A percentile compares a stretch with the other conserved stretches of the same genome.
Evolutionary conservation across 352 stramenopile species (phyloP).

Genomic region (Phytophthora pseudosyringae): DNA sequence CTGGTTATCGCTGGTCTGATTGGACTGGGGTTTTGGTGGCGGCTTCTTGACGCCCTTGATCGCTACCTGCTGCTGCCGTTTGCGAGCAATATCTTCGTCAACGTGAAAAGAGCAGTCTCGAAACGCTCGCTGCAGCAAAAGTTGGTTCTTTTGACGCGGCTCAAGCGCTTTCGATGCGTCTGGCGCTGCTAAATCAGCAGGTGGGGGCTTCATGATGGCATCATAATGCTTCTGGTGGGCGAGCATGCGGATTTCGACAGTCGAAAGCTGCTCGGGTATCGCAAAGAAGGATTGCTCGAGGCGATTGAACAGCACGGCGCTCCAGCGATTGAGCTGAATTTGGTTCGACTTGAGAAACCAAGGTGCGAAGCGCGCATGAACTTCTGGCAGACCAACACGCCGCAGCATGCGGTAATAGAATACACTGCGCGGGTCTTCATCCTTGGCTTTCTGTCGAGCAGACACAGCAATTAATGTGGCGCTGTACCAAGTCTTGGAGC

Average conservation of each 20-base stretch:
- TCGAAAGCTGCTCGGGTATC: slow-evolving; percentile 54
- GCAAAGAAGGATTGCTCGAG: slow-evolving; percentile 74
- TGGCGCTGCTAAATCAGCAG: slow-evolving; percentile 9
- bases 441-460: slow-evolving; percentile 55
- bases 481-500: not conserved
- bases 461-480: not conserved
- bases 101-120: slow-evolving; percentile 72
- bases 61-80: slow-evolving; percentile 23
- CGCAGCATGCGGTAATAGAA: slow-evolving; percentile 86
- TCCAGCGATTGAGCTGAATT: slow-evolving; percentile 74
- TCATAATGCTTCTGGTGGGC: slow-evolving; percentile 57
- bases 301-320: slow-evolving; percentile 65
- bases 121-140: slow-evolving; percentile 67
- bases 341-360: slow-evolving; percentile 85
- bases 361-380: slow-evolving; percentile 76
- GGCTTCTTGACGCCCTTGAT: slow-evolving; percentile 25
- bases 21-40: slow-evolving; percentile 23
- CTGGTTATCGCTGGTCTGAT: slow-evolving; percentile 36
- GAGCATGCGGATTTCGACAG: slow-evolving; percentile 69
- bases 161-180: slow-evolving; percentile 27
- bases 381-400: slow-evolving; percentile 66
- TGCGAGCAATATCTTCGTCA: slow-evolving; percentile 35
- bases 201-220: slow-evolving; percentile 41
- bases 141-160: slow-evolving; percentile 62
- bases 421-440: slow-evolving; percentile 69